Conservation (phyloP, 2,329 filamentous ascomycete genomes). For the Aspergillus sp. region DNA sequence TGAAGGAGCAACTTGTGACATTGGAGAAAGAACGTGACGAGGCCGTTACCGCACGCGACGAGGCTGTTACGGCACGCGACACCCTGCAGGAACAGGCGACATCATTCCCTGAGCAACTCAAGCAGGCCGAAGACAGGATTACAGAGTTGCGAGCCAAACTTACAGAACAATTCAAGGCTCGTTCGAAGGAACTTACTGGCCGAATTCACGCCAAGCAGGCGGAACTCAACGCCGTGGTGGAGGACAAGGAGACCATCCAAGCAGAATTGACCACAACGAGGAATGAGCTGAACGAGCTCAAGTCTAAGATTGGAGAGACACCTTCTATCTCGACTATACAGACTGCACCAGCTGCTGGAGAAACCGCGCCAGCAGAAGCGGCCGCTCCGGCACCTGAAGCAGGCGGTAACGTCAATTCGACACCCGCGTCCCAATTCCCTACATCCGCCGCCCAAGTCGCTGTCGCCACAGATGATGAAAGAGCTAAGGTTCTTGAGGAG, state of each 20-base stretch:
- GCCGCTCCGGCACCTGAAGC: slow-evolving; percentile 40
- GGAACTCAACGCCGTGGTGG: slow-evolving; percentile 41
- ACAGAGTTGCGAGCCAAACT: slow-evolving; percentile 44
- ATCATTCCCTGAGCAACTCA: slow-evolving; percentile 42
- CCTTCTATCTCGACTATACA: slow-evolving; percentile 30
- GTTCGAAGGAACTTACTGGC: slow-evolving; percentile 57
- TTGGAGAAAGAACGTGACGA: slow-evolving; percentile 64
- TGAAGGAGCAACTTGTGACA: slow-evolving; percentile 68
- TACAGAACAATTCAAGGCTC: slow-evolving; percentile 48
- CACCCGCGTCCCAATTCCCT: slow-evolving; percentile 27
- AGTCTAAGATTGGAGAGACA: slow-evolving; percentile 50
- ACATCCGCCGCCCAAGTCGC: slow-evolving; percentile 17
- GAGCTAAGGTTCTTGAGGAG: slow-evolving; percentile 56
- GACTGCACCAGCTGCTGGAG: slow-evolving; percentile 14
- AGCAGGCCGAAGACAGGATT: slow-evolving; percentile 41
- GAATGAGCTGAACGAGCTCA: slow-evolving; percentile 47
- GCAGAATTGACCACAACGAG: slow-evolving; percentile 58
- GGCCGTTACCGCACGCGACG: slow-evolving; percentile 52
- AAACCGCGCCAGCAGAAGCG: background rate
- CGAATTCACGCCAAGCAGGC: slow-evolving; percentile 51
- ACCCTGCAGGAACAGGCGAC: slow-evolving; percentile 46
- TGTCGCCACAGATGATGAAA: slow-evolving; percentile 43
- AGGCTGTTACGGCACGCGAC: slow-evolving; percentile 51
- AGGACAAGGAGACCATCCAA: slow-evolving; percentile 64
- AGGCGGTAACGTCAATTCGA: slow-evolving; percentile 37